Evolutionary conservation across 2,329 filamentous ascomycete genomes (phyloP), one percentile per base, ranked within the genome.

Genomic region (Bimuria novae-zelandiae): DNA sequence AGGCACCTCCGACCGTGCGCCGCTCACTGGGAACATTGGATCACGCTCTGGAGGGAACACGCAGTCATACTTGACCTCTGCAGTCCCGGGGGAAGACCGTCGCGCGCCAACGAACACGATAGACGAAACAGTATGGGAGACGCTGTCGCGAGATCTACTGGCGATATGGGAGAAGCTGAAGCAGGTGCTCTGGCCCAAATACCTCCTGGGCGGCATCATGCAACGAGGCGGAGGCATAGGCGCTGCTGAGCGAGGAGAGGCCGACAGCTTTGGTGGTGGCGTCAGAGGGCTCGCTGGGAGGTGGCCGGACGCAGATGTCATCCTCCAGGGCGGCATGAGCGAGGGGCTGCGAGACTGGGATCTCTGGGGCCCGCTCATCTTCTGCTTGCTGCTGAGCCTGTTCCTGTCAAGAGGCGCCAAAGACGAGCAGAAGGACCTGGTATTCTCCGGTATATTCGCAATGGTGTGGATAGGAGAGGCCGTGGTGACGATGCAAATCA

Each of bases 111-210:
- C 88, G 61, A 96, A 95, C 77, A 99, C 94, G 40, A 95, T 99
- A 74, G 94, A 99, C 75, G 94, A 99, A 78, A 88, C 87, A 1
- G 94, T 99, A 35, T 99, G 94, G 94, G 90, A 93, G 37, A 99
- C 94, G n/a, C 80, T 99, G 55, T 90, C 89, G 47, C 88, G 94
- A 62, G 94, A 99, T 74, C 79, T 99, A 61, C 77, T 93, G 7
- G 94, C 92, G 22, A 91, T 97, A 30, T 97, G 94, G 93, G 89
- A 90, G 77, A 99, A 99, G 82, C 91, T 99, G 87, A 88, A 90
- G 74, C 93, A 97, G 80, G 94, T 99, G 33, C 84, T 99, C 55
- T 99, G 91, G 76, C 94, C 94, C 16, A 92, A 92, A 70, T 97
- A 97, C 77, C 82, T 99, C 43, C 87, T 99, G 21, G 85, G 85